Percentiles rank a stretch among this genome's conserved stretches.
Conservation (phyloP, 2,329 filamentous ascomycete species). For the Calonectria pseudoreteaudii region DNA sequence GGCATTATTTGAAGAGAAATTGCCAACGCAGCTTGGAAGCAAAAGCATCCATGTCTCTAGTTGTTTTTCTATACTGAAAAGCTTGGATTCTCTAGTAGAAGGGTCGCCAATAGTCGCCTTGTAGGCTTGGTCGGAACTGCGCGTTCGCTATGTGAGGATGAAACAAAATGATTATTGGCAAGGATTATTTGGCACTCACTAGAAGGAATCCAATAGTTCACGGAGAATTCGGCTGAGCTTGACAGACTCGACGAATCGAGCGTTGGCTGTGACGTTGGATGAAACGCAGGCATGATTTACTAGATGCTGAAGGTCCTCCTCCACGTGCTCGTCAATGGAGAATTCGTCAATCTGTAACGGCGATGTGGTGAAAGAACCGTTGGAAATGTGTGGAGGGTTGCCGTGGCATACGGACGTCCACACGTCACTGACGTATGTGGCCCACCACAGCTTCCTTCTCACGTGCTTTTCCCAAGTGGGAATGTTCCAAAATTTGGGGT, state of each 20-base stretch:
- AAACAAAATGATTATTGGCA: neutral
- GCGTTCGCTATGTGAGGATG: neutral
- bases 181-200: neutral
- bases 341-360: slow-evolving; percentile 48
- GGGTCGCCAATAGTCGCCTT: slow-evolving; percentile 14
- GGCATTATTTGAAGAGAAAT: slow-evolving; percentile 3
- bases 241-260: slow-evolving; percentile 41
- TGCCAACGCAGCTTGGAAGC: slow-evolving; percentile 11
- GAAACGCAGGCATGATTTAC: slow-evolving; percentile 3
- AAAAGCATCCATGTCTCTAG: slow-evolving; percentile 22
- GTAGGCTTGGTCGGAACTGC: slow-evolving; percentile 20
- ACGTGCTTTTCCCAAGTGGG: slow-evolving; percentile 47
- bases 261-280: slow-evolving; percentile 40
- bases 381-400: slow-evolving; percentile 51
- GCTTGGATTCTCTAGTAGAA: slow-evolving; percentile 3
- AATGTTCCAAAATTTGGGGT: slow-evolving; percentile 50
- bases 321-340: slow-evolving; percentile 46
- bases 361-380: slow-evolving; percentile 48
- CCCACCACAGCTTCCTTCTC: slow-evolving; percentile 52
- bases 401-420: slow-evolving; percentile 55
- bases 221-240: slow-evolving; percentile 28
- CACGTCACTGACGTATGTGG: slow-evolving; percentile 47
- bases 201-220: slow-evolving; percentile 21
- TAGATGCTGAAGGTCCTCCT: neutral
- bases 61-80: slow-evolving; percentile 17